Percentiles rank a stretch among this genome's conserved stretches.
These are phyloP conservation scores for Neofusicoccum laricinum DNA, from an alignment of 2,329 filamentous ascomycete genomes.

Conservation along the genomic window DNA sequence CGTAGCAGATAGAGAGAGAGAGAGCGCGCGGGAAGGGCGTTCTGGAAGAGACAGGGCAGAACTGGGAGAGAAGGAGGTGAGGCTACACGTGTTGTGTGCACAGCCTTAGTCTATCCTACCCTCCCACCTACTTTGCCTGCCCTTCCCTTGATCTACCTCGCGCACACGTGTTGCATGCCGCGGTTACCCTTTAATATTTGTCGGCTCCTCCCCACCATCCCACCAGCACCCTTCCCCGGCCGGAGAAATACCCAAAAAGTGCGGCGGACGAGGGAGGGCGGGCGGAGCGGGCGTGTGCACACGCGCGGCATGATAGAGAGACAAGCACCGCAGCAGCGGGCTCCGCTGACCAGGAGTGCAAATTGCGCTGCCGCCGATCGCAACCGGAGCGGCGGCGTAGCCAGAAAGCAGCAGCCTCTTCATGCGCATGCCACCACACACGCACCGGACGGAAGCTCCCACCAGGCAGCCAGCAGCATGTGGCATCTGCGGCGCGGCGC, in stretches of 20 bases:
- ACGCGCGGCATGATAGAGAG: too few relatives aligned
- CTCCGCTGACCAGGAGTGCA: not conserved
- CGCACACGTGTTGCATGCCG: slow-evolving; percentile 8
- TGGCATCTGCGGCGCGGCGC: not conserved
- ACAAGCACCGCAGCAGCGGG: not conserved
- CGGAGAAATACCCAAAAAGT: not conserved
- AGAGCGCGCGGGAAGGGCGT: too few relatives aligned
- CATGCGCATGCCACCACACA: not conserved
- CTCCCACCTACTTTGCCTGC: too few relatives aligned
- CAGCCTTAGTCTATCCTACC: not conserved
- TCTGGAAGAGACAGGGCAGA: too few relatives aligned
- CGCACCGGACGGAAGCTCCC: not conserved
- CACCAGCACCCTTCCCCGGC: not conserved
- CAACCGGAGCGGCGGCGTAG: not conserved
- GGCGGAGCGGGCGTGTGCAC: not conserved
- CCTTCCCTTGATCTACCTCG: slow-evolving; percentile 1
- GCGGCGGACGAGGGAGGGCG: not conserved
- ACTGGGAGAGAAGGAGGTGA: not conserved
- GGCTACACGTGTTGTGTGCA: not conserved
- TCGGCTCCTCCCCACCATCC: not conserved
- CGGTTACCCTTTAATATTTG: slow-evolving; percentile 6
- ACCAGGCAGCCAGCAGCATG: not conserved
- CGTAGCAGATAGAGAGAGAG: slow-evolving; percentile 2
- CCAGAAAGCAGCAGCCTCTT: not conserved
- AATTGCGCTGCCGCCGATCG: not conserved